Evolutionary conservation across 495 filamentous ascomycete genomes (phyloP).

Genomic region (Penicillium paxilli): DNA sequence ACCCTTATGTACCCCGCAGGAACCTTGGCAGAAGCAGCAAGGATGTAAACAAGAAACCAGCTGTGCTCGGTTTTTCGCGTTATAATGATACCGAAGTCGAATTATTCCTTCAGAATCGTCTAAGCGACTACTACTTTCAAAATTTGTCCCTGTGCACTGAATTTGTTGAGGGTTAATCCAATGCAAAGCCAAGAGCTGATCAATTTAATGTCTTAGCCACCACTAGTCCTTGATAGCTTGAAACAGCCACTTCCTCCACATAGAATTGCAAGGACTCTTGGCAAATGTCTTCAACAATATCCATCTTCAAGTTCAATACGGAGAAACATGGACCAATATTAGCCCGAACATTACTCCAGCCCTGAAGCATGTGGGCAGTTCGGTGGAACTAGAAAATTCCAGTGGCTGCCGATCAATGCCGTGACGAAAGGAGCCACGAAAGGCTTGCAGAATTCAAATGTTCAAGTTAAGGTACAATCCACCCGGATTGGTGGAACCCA

Average conservation of each 20-base stretch:
- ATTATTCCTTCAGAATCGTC: background rate
- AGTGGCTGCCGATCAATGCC: background rate
- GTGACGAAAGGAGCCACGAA: conserved; percentile 3
- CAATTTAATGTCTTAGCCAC: background rate
- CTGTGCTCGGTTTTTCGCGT: background rate
- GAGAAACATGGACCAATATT: no score
- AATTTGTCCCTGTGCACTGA: no score
- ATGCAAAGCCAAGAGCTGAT: no score
- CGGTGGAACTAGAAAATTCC: no score
- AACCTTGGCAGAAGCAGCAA: background rate
- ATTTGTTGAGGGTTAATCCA: no score
- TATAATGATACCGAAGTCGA: background rate
- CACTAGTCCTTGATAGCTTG: background rate
- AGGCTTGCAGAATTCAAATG: background rate
- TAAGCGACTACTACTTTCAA: no score
- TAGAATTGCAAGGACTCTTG: conserved; percentile 14
- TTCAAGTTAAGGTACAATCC: background rate
- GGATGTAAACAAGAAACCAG: background rate
- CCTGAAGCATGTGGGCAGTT: no score
- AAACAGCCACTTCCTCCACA: conserved; percentile 16
- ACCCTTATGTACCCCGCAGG: background rate
- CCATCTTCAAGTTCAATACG: no score
- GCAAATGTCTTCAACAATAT: conserved; percentile 1
- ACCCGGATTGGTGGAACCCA: conserved; percentile 19
- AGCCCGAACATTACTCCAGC: no score